A percentile compares a stretch with the other conserved stretches of the same genome.
Conservation (phyloP, 2,329 filamentous ascomycete species). For the Rutstroemia sp. region DNA sequence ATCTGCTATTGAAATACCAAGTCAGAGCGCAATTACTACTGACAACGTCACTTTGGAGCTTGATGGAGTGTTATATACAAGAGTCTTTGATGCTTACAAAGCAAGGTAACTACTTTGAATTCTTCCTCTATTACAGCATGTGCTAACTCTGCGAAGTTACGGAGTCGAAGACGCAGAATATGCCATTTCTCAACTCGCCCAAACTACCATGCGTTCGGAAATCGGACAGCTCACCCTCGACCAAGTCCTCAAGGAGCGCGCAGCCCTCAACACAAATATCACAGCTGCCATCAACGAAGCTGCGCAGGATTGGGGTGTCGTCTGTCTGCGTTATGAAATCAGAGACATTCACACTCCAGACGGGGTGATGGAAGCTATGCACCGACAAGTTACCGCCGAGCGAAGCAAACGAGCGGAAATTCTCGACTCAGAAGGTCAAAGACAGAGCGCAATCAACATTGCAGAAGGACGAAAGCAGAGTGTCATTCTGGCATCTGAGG, state of each 20-base stretch:
- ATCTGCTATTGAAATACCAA: constrained; percentile 90
- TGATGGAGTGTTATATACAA: constrained; percentile 90
- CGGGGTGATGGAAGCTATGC: constrained; percentile 94
- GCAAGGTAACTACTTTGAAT: constrained; percentile 58
- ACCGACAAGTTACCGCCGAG: constrained; percentile 94
- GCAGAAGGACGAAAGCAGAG: constrained; percentile 96
- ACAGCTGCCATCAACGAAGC: constrained; percentile 99
- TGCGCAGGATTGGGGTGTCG: constrained; percentile 92
- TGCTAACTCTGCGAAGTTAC: constrained; percentile 51
- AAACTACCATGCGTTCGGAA: constrained; percentile 98
- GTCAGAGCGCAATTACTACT: constrained; percentile 94
- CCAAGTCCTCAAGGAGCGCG: constrained; percentile 95
- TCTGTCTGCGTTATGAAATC: constrained; percentile 95
- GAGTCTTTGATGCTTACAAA: constrained; percentile 97
- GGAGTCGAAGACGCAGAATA: constrained; percentile 98
- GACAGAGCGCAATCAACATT: constrained; percentile 97
- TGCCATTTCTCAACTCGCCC: constrained; percentile 93
- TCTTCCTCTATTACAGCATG: background rate
- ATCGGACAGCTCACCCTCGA: constrained; percentile 95
- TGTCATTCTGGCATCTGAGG: constrained; percentile 93
- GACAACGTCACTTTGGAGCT: constrained; percentile 97
- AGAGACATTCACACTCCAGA: constrained; percentile 94
- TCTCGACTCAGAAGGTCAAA: constrained; percentile 90
- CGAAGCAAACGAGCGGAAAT: constrained; percentile 97
- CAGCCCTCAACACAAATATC: constrained; percentile 94